Evolutionary conservation across 2,329 filamentous ascomycete genomes (phyloP).

Genomic region (Aspergillus luchuensis): DNA sequence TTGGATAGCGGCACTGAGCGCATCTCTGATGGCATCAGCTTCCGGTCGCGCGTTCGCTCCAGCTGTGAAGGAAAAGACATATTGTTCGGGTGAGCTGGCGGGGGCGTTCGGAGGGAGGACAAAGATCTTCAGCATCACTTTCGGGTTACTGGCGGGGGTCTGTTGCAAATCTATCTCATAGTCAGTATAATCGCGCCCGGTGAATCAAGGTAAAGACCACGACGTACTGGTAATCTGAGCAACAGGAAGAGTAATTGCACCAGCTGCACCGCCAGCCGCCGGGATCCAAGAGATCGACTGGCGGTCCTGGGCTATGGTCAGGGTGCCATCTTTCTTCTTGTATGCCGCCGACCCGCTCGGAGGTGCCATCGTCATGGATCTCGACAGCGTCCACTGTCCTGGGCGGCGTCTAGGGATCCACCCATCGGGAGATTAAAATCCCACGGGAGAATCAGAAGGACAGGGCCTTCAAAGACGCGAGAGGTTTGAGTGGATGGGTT

Average conservation of each 20-base stretch:
- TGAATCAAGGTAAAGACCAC: background rate
- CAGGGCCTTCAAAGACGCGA: conserved; percentile 19
- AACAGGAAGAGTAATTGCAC: conserved; percentile 70
- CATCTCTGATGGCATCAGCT: conserved; percentile 80
- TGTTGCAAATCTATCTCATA: conserved; percentile 77
- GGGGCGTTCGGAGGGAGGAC: conserved; percentile 60
- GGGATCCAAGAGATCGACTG: conserved; percentile 81
- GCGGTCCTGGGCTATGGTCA: conserved; percentile 73
- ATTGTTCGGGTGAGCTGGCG: conserved; percentile 58
- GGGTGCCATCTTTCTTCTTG: conserved; percentile 92
- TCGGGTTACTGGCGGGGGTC: conserved; percentile 81
- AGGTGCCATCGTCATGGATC: conserved; percentile 43
- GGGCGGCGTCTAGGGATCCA: conserved; percentile 34
- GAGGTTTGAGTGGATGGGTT: conserved; percentile 11
- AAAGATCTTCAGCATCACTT: conserved; percentile 93
- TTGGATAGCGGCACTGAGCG: conserved; percentile 76
- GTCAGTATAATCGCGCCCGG: background rate
- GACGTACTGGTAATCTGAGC: conserved; percentile 77
- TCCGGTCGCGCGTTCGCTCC: conserved; percentile 73
- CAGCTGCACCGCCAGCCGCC: conserved; percentile 60
- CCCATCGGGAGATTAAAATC: conserved; percentile 36
- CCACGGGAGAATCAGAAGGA: conserved; percentile 23
- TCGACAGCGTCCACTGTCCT: conserved; percentile 43
- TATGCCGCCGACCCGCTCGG: conserved; percentile 72
- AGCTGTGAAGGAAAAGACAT: conserved; percentile 89